Conservation (phyloP, 495 filamentous ascomycete genomes). For the Tuber borchii region DNA sequence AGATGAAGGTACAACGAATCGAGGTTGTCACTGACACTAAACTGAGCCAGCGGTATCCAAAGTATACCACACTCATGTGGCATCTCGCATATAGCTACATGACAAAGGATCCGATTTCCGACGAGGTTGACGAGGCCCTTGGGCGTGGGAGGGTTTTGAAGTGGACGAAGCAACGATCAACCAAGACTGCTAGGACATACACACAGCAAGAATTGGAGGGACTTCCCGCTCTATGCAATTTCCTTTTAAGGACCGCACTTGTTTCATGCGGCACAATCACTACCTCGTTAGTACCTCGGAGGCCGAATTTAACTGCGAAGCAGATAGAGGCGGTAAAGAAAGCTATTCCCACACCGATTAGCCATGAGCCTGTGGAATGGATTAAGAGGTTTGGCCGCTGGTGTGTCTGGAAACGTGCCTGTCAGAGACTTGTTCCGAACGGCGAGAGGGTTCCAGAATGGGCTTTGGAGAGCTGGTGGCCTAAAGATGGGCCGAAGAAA, state of each 20-base stretch:
- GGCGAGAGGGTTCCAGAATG: constrained; percentile 58
- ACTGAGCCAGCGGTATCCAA: constrained; percentile 63
- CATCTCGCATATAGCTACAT: constrained; percentile 62
- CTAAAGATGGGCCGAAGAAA: constrained; percentile 31
- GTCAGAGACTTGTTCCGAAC: constrained; percentile 39
- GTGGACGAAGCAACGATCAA: constrained; percentile 48
- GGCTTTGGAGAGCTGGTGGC: constrained; percentile 47
- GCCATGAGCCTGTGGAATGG: constrained; percentile 57
- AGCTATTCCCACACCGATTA: constrained; percentile 57
- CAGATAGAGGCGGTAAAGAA: constrained; percentile 51
- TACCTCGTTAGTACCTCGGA: constrained; percentile 54
- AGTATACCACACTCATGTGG: constrained; percentile 72
- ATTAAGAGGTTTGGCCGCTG: constrained; percentile 62
- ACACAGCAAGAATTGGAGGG: constrained; percentile 65
- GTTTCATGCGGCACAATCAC: constrained; percentile 58
- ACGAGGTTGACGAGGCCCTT: constrained; percentile 53
- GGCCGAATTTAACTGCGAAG: constrained; percentile 42
- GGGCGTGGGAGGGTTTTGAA: constrained; percentile 52
- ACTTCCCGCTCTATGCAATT: constrained; percentile 56
- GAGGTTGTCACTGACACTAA: constrained; percentile 68
- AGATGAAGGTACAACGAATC: constrained; percentile 63
- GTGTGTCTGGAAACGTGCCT: constrained; percentile 68
- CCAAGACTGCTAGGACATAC: constrained; percentile 57
- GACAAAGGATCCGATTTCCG: constrained; percentile 59
- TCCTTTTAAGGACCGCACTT: constrained; percentile 62